Percentiles rank a stretch among this genome's conserved stretches.
Evolutionary conservation across 2,329 filamentous ascomycete species (phyloP).

Genomic region (Mollisiaceae sp.): DNA sequence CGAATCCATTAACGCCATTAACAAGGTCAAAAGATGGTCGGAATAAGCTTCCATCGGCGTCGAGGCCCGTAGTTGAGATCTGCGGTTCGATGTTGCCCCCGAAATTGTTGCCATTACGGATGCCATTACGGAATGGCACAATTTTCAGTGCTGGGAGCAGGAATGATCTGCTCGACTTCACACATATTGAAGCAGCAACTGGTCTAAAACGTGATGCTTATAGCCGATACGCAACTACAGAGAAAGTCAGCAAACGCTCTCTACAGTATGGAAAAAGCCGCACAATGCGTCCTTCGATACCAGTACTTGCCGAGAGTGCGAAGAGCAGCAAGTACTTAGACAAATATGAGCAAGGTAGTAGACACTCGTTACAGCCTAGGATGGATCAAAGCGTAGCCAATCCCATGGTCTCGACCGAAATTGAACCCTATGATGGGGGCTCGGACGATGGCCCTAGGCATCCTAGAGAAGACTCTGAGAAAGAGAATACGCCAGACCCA

Average conservation of each 20-base stretch:
- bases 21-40: not conserved
- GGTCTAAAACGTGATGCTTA: not conserved
- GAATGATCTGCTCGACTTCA: not conserved
- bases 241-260: constrained; percentile 16
- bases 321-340: not conserved
- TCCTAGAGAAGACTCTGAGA: not conserved
- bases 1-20: not conserved
- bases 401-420: not conserved
- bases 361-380: not conserved
- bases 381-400: not conserved
- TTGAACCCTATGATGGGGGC: not conserved
- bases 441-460: not conserved
- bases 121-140: not conserved
- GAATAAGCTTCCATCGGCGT: not conserved
- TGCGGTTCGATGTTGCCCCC: not conserved
- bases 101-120: not conserved
- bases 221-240: not conserved
- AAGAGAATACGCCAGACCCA: not conserved
- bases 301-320: not conserved
- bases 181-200: not conserved
- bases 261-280: not conserved
- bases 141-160: not conserved
- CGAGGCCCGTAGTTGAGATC: not conserved
- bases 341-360: not conserved
- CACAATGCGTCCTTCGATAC: not conserved